Conservation (phyloP, 768 basidiomycete genomes). For the Leccinum broughii region DNA sequence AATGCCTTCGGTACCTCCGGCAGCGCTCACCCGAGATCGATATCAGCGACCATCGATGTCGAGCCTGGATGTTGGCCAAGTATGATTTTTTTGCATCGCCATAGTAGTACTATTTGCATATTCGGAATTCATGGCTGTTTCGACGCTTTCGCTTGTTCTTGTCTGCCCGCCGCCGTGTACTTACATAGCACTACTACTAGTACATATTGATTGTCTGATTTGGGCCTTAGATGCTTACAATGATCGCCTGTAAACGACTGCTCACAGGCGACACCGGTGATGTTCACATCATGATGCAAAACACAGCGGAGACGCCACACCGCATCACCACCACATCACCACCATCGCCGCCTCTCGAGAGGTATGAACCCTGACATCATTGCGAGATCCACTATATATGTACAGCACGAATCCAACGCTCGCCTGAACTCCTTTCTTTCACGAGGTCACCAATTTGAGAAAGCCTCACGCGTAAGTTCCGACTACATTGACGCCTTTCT, state of each 20-base stretch:
- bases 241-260: too few relatives aligned
- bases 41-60: background rate
- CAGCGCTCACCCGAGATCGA: background rate
- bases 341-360: too few relatives aligned
- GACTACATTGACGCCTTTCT: background rate
- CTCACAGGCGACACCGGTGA: too few relatives aligned
- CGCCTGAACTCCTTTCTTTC: too few relatives aligned
- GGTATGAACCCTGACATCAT: background rate
- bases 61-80: background rate
- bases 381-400: background rate
- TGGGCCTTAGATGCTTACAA: too few relatives aligned
- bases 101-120: too few relatives aligned
- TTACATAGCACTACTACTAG: too few relatives aligned
- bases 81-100: constrained; percentile 4
- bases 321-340: too few relatives aligned
- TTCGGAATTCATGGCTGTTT: background rate
- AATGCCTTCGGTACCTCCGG: background rate
- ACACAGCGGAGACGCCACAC: too few relatives aligned
- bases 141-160: background rate
- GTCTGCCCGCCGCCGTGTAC: background rate
- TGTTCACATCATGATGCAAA: too few relatives aligned
- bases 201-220: too few relatives aligned
- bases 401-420: background rate
- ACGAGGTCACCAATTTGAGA: too few relatives aligned
- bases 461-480: background rate